These are phyloP conservation scores for Massariosphaeria phaeospora DNA, from an alignment of 495 filamentous ascomycete genomes.

Conservation along the genomic window DNA sequence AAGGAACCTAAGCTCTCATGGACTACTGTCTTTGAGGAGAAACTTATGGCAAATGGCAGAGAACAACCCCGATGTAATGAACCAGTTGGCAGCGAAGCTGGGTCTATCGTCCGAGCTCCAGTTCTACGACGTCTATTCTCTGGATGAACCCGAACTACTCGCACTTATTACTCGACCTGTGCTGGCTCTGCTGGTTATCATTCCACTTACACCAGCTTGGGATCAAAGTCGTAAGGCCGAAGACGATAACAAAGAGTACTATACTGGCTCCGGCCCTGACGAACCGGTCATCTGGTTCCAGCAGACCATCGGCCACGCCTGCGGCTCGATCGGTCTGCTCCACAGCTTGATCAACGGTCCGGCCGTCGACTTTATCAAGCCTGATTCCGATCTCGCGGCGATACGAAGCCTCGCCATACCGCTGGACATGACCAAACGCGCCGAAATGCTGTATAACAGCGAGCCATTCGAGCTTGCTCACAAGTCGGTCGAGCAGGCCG, in stretches of 20 bases:
- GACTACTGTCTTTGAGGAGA: too few relatives aligned
- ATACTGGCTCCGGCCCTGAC: slow-evolving; percentile 47
- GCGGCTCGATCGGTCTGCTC: slow-evolving; percentile 75
- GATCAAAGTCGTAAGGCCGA: slow-evolving; percentile 4
- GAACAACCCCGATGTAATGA: too few relatives aligned
- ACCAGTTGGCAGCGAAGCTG: too few relatives aligned
- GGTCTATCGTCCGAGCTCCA: too few relatives aligned
- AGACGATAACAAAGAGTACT: slow-evolving; percentile 24
- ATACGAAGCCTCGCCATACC: slow-evolving; percentile 48
- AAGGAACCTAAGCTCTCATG: too few relatives aligned
- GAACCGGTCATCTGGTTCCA: slow-evolving; percentile 81
- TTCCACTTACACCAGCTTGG: slow-evolving; percentile 15
- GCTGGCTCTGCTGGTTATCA: slow-evolving; percentile 15
- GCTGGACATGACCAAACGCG: slow-evolving; percentile 53
- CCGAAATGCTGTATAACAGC: slow-evolving; percentile 66
- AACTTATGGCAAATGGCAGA: too few relatives aligned
- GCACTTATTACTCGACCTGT: slow-evolving; percentile 21
- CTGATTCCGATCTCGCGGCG: slow-evolving; percentile 45
- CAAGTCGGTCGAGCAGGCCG: slow-evolving; percentile 60
- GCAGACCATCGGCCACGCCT: slow-evolving; percentile 83
- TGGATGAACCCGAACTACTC: slow-evolving; percentile 11
- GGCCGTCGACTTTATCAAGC: slow-evolving; percentile 42
- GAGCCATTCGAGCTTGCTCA: slow-evolving; percentile 65
- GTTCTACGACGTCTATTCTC: slow-evolving; percentile 27
- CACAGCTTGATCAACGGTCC: slow-evolving; percentile 63